These are phyloP conservation scores for Chrysanthemum seticuspe DNA, from an alignment of 129 eudicot species.

Conservation along the genomic window DNA sequence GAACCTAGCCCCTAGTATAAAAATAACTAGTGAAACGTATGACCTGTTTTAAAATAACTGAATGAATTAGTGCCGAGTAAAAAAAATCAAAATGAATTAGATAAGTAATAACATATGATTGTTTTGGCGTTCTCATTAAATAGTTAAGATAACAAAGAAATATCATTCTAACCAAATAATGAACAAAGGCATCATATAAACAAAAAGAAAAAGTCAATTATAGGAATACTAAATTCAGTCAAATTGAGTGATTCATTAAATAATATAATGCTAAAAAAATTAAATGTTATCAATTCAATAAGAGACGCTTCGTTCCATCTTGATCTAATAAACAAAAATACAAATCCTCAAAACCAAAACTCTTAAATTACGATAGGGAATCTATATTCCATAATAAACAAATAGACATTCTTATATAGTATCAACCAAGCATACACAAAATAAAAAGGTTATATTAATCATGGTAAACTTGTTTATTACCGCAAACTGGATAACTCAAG, in stretches of 20 bases:
- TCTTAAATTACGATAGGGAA: neutral
- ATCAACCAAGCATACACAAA: too few species aligned
- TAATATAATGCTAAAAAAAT: neutral
- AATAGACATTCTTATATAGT: too few species aligned
- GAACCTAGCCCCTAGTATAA: slow-evolving; percentile 20
- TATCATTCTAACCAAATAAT: neutral
- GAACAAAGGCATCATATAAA: neutral
- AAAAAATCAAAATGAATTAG: neutral
- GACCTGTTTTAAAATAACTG: neutral
- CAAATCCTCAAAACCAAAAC: neutral
- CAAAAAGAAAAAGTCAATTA: neutral
- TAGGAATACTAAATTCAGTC: neutral
- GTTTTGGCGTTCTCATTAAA: neutral
- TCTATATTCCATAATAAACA: too few species aligned
- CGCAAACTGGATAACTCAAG: too few species aligned
- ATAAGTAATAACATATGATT: neutral
- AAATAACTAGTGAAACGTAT: neutral
- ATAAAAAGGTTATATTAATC: too few species aligned
- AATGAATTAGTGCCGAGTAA: neutral
- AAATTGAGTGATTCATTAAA: neutral
- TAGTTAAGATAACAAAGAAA: neutral
- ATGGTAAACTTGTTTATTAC: too few species aligned
- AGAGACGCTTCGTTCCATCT: neutral
- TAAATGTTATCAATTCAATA: neutral
- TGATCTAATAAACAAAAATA: neutral